Evolutionary conservation across 1,284 basidiomycete genomes (phyloP).

Genomic region (Phellinidium pouzarii): DNA sequence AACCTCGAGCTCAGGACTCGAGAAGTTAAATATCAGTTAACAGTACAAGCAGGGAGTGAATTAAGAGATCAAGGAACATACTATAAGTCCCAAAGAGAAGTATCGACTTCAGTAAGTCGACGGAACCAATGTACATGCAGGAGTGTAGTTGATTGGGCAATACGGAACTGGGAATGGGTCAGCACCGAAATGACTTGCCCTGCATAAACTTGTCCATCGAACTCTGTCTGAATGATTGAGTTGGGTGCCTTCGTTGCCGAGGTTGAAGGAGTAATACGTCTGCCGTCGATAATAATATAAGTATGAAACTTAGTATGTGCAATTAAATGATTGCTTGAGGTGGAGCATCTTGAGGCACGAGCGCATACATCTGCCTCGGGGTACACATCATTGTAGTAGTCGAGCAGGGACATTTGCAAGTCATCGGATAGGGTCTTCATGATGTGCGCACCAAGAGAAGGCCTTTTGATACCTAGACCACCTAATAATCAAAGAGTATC

Average conservation of each 20-base stretch:
- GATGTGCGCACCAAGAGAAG: not conserved
- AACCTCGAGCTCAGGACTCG: constrained; percentile 12
- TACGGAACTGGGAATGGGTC: not conserved
- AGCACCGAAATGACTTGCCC: constrained; percentile 3
- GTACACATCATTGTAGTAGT: constrained; percentile 5
- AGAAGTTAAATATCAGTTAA: not conserved
- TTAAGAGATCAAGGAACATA: not conserved
- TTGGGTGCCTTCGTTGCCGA: constrained; percentile 2
- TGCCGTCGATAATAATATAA: not conserved
- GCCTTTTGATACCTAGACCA: not conserved
- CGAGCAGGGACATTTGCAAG: not conserved
- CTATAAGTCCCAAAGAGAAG: constrained; percentile 8
- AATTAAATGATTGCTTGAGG: not conserved
- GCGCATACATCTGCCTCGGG: constrained; percentile 2
- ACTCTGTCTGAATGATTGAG: constrained; percentile 11
- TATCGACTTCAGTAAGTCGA: not conserved
- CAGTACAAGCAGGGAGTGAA: not conserved
- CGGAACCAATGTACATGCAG: constrained; percentile 11
- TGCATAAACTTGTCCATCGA: constrained; percentile 1
- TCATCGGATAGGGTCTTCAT: not conserved
- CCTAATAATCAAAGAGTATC: not conserved
- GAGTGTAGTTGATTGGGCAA: not conserved
- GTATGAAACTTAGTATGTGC: not conserved
- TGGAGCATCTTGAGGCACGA: not conserved
- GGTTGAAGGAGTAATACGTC: not conserved